Conservation (phyloP, 1,284 basidiomycete species). For the Boletus smithii region DNA sequence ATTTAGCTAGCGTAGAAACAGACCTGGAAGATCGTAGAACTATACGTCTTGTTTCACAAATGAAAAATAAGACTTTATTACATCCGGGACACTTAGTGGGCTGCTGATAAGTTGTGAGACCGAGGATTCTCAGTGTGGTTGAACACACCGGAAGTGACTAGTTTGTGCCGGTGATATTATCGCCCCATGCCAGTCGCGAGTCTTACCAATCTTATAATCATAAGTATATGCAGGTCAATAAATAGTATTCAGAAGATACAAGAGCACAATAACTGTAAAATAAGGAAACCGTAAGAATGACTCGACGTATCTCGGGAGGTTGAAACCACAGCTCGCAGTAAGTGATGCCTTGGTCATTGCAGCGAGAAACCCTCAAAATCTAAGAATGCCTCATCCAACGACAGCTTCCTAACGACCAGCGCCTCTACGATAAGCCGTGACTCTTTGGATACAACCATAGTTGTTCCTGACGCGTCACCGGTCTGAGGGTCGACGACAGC, state of each 20-base stretch:
- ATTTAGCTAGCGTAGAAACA: too few species aligned
- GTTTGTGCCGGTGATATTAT: too few species aligned
- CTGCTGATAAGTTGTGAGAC: too few species aligned
- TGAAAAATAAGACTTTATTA: too few species aligned
- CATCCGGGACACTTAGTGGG: too few species aligned
- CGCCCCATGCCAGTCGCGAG: too few species aligned
- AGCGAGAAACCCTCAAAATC: slow-evolving; percentile 68
- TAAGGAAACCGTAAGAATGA: neutral
- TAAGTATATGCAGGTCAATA: too few species aligned
- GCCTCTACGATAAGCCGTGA: slow-evolving; percentile 73
- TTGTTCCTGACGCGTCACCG: neutral
- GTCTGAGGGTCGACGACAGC: slow-evolving; percentile 18
- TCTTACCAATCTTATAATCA: too few species aligned
- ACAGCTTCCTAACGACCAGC: slow-evolving; percentile 70
- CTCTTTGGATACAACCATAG: slow-evolving; percentile 21
- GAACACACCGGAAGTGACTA: too few species aligned
- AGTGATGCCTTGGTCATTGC: slow-evolving; percentile 33
- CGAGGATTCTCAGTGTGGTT: too few species aligned
- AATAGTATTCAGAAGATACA: neutral
- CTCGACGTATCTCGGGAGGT: neutral
- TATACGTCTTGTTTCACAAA: too few species aligned
- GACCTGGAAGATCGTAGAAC: too few species aligned
- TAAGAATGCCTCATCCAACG: slow-evolving; percentile 66
- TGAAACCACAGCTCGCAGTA: neutral
- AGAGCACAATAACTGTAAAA: neutral